Evolutionary conservation across 2,329 filamentous ascomycete genomes (phyloP), one percentile per base, ranked within the genome.

Genomic region (Penicillium sp.): DNA sequence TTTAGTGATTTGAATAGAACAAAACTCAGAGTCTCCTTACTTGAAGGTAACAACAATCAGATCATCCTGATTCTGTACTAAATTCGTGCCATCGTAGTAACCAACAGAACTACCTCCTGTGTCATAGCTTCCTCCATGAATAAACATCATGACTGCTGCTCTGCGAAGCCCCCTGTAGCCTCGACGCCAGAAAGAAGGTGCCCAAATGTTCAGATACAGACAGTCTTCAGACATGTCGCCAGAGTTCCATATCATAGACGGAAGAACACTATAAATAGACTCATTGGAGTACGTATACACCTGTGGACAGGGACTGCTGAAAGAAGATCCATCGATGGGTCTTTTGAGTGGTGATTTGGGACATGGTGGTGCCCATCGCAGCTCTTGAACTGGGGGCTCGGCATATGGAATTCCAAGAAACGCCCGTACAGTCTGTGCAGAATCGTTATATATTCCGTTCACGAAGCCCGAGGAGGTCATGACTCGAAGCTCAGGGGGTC

Each of bases 391-490:
- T 15, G 80, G 78, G 3, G 78, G 73, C 3, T 77, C 63, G 0
- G 77, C 79, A 51, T 80, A 82, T 0, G 79, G 80, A 5, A 82
- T 73, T 0, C 79, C 78, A 0, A 77, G 66, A 61, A 81, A 82
- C 17, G 59, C 62, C 10, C 66, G 54, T 4, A 65, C 65, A 12
- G 45, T 58, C 1, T 46, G 42, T 1, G 56, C 46, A 0, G 63
- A 53, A 25, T 61, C 50, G 31, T 63, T 65, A 43, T 65, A 64
- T 48, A 59, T 58, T 2, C 64, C 63, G 6, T 59, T 56, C 3
- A 67, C 42, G 1, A 35, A 15, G 6, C 64, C 64, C n/a, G 62
- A 64, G 6, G 60, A 59, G 1, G 62, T 67, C 17, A 51, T n/a
- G 0, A 66, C 35, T 10, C 6, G 46, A 23, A 60, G 58, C n/a